Evolutionary conservation across 208 protist genomes (phyloP).

Genomic region (Leishmania arabica): DNA sequence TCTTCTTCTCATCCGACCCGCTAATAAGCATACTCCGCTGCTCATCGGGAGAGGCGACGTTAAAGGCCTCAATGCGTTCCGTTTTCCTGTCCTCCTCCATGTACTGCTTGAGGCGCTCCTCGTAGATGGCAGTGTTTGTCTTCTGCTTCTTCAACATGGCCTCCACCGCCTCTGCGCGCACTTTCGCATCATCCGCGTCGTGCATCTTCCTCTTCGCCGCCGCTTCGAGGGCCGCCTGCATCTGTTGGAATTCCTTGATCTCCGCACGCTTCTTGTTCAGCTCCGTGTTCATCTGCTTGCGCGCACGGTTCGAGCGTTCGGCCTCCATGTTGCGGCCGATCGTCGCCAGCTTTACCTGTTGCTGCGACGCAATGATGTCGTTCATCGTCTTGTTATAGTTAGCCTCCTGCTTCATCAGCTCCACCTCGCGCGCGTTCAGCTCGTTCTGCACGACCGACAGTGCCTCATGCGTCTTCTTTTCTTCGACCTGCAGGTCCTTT

Average conservation of each 20-base stretch:
- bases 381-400: conserved; percentile 50
- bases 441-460: conserved; percentile 81
- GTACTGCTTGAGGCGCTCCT: conserved; percentile 32
- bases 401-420: conserved; percentile 88
- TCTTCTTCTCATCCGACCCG: conserved; percentile 24
- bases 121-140: conserved; percentile 32
- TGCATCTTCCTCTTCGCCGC: conserved; percentile 29
- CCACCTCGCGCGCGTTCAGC: conserved; percentile 81
- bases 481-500: conserved; percentile 70
- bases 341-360: conserved; percentile 46
- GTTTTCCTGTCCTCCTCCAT: conserved; percentile 44
- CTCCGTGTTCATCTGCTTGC: conserved; percentile 40
- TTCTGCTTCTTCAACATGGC: conserved; percentile 40
- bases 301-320: conserved; percentile 37
- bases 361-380: conserved; percentile 37
- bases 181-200: conserved; percentile 47
- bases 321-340: conserved; percentile 56
- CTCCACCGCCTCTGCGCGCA: conserved; percentile 44
- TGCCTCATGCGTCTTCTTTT: conserved; percentile 61
- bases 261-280: conserved; percentile 38
- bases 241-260: conserved; percentile 36
- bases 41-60: conserved; percentile 55
- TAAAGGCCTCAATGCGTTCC: conserved; percentile 57
- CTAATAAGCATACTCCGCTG: conserved; percentile 39
- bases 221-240: conserved; percentile 32